Conservation (phyloP, 2,329 filamentous ascomycete genomes). For the Phialophora chinensis region DNA sequence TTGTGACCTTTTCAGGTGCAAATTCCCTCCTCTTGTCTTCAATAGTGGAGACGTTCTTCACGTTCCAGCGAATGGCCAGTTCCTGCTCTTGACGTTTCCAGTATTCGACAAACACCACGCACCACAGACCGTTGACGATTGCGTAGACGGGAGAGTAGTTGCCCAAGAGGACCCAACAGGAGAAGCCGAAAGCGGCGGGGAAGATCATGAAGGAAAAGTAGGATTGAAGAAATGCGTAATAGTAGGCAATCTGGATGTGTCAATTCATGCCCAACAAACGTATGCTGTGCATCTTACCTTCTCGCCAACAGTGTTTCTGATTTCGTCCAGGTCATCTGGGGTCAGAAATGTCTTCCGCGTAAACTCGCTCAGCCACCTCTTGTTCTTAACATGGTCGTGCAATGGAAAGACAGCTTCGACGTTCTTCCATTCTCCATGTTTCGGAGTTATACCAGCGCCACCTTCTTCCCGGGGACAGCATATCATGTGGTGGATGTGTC, state of each 20-base stretch:
- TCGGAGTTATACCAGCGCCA: constrained; percentile 77
- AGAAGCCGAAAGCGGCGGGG: constrained; percentile 77
- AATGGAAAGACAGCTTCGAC: constrained; percentile 78
- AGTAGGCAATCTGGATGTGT: constrained; percentile 74
- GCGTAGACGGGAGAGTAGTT: constrained; percentile 84
- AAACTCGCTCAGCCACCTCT: constrained; percentile 75
- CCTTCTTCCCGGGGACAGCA: constrained; percentile 74
- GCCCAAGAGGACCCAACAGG: constrained; percentile 80
- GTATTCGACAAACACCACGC: constrained; percentile 87
- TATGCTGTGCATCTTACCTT: constrained; percentile 51
- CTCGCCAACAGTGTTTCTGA: constrained; percentile 78
- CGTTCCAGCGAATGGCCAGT: constrained; percentile 84
- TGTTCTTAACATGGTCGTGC: constrained; percentile 78
- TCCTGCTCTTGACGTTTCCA: constrained; percentile 95
- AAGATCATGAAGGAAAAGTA: constrained; percentile 88
- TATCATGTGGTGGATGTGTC: constrained; percentile 85
- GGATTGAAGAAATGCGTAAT: constrained; percentile 90
- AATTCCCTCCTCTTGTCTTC: constrained; percentile 80
- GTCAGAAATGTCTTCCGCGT: constrained; percentile 73
- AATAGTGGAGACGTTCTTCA: constrained; percentile 80
- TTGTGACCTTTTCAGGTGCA: constrained; percentile 74
- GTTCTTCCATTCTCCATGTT: constrained; percentile 72
- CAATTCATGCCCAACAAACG: background rate
- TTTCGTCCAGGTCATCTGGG: constrained; percentile 70
- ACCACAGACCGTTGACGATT: constrained; percentile 80